Percentiles rank a stretch among this genome's conserved stretches.
Conservation (phyloP, 306 rosid genomes). For the Prunus dulcis region DNA sequence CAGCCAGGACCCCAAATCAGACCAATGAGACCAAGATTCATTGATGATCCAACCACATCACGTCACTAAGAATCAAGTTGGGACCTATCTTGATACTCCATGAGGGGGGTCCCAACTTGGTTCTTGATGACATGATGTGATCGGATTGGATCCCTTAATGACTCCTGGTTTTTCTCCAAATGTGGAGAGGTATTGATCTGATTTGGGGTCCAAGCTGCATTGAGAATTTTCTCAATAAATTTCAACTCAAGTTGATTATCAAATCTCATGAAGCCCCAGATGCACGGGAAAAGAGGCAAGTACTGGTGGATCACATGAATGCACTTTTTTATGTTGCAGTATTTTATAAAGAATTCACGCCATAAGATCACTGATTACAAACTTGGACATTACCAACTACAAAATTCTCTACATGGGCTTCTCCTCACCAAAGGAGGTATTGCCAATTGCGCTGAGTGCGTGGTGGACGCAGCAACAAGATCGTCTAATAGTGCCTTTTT, state of each 20-base stretch:
- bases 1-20: constrained; percentile 87
- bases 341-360: too few species aligned
- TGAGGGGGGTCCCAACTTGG: constrained; percentile 86
- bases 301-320: too few species aligned
- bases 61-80: constrained; percentile 88
- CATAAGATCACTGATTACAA: too few species aligned
- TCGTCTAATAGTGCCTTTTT: too few species aligned
- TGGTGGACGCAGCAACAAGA: too few species aligned
- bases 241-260: constrained; percentile 39
- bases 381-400: too few species aligned
- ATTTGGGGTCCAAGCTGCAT: constrained; percentile 90
- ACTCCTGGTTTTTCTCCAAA: constrained; percentile 69
- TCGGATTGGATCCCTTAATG: constrained; percentile 69
- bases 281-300: too few species aligned
- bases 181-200: constrained; percentile 77
- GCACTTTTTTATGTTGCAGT: too few species aligned
- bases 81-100: constrained; percentile 87
- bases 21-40: constrained; percentile 72
- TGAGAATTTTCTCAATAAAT: constrained; percentile 70
- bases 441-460: too few species aligned
- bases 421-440: too few species aligned
- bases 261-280: too few species aligned
- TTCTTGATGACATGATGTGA: constrained; percentile 93
- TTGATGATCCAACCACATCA: constrained; percentile 91
- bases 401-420: too few species aligned